Conservation (phyloP, 345 rosid genomes). For the Theobroma cacao region DNA sequence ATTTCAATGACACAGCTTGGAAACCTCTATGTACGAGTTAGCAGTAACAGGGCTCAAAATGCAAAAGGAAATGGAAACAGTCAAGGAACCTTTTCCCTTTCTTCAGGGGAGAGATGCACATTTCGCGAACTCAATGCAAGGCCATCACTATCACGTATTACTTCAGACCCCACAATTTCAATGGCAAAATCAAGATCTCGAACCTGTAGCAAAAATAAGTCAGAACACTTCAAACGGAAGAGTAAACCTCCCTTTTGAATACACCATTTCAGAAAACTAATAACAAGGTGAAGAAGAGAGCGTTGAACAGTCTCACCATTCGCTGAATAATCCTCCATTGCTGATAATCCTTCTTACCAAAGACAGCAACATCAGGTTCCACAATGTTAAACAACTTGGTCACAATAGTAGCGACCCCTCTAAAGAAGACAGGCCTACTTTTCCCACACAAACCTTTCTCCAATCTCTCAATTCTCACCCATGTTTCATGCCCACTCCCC, state of each 20-base stretch:
- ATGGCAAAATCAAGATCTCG: conserved; percentile 81
- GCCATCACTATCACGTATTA: conserved; percentile 69
- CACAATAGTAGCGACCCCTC: conserved; percentile 86
- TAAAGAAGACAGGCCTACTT: conserved; percentile 81
- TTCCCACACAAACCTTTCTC: conserved; percentile 90
- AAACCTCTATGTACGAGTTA: background rate
- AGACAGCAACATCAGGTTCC: conserved; percentile 80
- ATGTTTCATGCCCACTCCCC: conserved; percentile 77
- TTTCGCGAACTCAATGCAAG: conserved; percentile 92
- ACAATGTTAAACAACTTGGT: conserved; percentile 82
- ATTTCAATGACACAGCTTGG: background rate
- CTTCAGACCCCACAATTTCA: conserved; percentile 65
- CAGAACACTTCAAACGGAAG: background rate
- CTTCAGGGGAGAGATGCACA: conserved; percentile 65
- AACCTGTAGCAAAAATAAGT: conserved; percentile 42
- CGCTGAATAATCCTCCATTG: conserved; percentile 69
- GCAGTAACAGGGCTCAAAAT: background rate
- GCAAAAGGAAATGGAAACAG: background rate
- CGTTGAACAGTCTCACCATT: conserved; percentile 41
- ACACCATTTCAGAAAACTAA: background rate
- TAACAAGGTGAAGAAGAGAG: background rate
- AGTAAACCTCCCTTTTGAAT: background rate
- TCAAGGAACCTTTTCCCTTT: conserved; percentile 54
- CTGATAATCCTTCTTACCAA: conserved; percentile 91
- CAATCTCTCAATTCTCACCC: conserved; percentile 85